phyloP scores from a whole-genome alignment of 2,329 filamentous ascomycete species.

The Neospermospora avenae region DNA sequence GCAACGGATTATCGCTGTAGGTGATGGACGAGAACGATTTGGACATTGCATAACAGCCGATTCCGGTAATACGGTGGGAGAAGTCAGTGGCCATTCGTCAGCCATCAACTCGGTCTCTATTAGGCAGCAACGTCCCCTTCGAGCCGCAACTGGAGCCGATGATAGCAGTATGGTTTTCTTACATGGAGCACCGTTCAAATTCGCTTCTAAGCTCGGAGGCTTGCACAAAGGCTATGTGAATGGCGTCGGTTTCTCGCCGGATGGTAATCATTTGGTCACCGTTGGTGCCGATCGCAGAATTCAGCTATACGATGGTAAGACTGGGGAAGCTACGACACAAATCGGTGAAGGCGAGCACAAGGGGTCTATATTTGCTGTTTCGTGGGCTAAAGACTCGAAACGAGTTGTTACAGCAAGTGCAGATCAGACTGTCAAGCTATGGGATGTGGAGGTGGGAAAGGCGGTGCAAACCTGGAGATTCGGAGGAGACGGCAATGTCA shows the following conservation, averaged over 20 bases:
- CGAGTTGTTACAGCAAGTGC: constrained; percentile 87
- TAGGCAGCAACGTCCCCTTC: constrained; percentile 82
- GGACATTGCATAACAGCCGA: constrained; percentile 94
- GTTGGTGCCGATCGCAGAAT: constrained; percentile 92
- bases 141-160: constrained; percentile 87
- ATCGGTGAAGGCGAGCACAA: constrained; percentile 84
- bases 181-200: constrained; percentile 94
- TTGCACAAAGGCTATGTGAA: constrained; percentile 88
- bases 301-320: constrained; percentile 95
- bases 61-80: constrained; percentile 92
- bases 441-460: constrained; percentile 81
- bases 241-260: constrained; percentile 83
- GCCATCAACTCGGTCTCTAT: constrained; percentile 89
- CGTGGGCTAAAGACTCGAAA: constrained; percentile 84
- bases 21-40: constrained; percentile 89
- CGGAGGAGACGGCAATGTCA: constrained; percentile 68
- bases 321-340: constrained; percentile 73
- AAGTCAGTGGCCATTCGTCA: constrained; percentile 88
- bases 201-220: constrained; percentile 74
- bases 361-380: constrained; percentile 88
- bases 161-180: constrained; percentile 89
- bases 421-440: constrained; percentile 91
- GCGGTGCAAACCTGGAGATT: constrained; percentile 80
- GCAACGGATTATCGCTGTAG: constrained; percentile 93
- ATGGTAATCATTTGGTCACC: constrained; percentile 76